These are phyloP conservation scores for Nakazawaea anatomiae DNA, from an alignment of 805 yeast species.

Conservation along the genomic window DNA sequence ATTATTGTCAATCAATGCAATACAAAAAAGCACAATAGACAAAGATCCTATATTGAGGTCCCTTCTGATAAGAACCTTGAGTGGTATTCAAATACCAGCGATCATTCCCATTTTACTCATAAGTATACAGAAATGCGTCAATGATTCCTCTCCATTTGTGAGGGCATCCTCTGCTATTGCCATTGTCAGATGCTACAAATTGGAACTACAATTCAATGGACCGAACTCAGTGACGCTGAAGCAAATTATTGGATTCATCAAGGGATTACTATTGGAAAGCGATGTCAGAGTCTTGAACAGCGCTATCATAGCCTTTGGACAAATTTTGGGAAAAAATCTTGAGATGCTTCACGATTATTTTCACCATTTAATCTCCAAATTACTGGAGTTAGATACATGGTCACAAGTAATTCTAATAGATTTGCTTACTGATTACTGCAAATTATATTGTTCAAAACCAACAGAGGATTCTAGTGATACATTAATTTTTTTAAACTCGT, in stretches of 20 bases:
- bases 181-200: constrained; percentile 46
- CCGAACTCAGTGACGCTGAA: constrained; percentile 11
- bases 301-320: constrained; percentile 52
- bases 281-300: constrained; percentile 65
- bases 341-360: constrained; percentile 68
- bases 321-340: constrained; percentile 50
- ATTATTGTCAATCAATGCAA: constrained; percentile 80
- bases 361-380: constrained; percentile 33
- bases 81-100: constrained; percentile 78
- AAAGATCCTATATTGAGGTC: constrained; percentile 63
- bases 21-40: constrained; percentile 77
- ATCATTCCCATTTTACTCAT: constrained; percentile 73
- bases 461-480: constrained; percentile 37
- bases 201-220: constrained; percentile 20
- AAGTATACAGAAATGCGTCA: constrained; percentile 60
- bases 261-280: constrained; percentile 55
- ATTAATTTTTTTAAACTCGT: constrained; percentile 41
- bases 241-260: constrained; percentile 46
- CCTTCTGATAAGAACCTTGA: constrained; percentile 69
- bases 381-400: constrained; percentile 64
- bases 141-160: constrained; percentile 74
- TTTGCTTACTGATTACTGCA: constrained; percentile 59
- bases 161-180: constrained; percentile 77
- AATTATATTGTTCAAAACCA: constrained; percentile 56
- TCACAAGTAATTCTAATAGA: constrained; percentile 56